Conservation (phyloP, 1,284 basidiomycete species). For the Heliocybe sulcata region DNA sequence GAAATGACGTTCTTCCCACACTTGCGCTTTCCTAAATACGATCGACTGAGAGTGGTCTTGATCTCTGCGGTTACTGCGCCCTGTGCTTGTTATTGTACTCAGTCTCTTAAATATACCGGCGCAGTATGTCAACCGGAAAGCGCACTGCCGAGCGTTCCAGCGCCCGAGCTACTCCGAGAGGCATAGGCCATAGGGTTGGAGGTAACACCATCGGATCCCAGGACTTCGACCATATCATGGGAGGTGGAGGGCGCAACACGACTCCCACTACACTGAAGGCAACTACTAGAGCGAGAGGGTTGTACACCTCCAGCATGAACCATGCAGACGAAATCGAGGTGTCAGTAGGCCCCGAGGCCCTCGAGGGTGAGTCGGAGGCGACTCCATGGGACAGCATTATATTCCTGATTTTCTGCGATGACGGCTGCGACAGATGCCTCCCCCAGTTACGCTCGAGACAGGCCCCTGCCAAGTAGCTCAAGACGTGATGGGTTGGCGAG, state of each 20-base stretch:
- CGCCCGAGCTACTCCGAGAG: too few relatives aligned
- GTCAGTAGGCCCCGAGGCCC: conserved; percentile 67
- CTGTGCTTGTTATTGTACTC: too few relatives aligned
- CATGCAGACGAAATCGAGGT: conserved; percentile 41
- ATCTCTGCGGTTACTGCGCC: too few relatives aligned
- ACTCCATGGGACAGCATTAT: too few relatives aligned
- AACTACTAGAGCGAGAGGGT: conserved; percentile 25
- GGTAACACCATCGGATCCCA: conserved; percentile 73
- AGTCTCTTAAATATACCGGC: too few relatives aligned
- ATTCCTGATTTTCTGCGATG: conserved; percentile 37
- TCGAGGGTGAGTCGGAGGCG: conserved; percentile 39
- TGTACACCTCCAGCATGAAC: conserved; percentile 26
- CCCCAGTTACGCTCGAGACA: not conserved
- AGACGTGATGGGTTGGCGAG: too few relatives aligned
- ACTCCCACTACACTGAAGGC: conserved; percentile 47
- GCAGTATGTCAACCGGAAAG: too few relatives aligned
- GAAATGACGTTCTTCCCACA: not conserved
- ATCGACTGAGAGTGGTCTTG: not conserved
- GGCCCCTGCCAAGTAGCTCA: too few relatives aligned
- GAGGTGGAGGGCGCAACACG: conserved; percentile 56
- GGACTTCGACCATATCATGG: conserved; percentile 69
- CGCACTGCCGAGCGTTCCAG: too few relatives aligned
- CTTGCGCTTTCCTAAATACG: not conserved
- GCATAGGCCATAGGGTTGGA: too few relatives aligned
- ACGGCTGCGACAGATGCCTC: conserved; percentile 14